Base-by-base conservation (phyloP, 768 basidiomycete species). In the Rhodotorula diobovata region DNA sequence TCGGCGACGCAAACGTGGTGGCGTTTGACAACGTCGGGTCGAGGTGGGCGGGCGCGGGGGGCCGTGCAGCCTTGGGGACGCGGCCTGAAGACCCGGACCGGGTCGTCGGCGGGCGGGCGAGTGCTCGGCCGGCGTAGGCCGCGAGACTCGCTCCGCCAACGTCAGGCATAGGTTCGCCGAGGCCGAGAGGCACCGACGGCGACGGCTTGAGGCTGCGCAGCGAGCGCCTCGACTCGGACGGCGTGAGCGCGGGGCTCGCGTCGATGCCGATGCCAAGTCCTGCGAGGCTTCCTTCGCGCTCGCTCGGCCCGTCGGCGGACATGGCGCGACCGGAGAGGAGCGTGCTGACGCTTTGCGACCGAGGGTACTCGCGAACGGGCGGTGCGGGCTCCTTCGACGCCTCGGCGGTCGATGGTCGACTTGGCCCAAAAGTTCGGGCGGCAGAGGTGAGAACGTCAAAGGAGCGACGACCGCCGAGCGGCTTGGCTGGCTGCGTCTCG, bases 271-370 rank as follows among this genome's bases (percentile, higher is more conserved):
- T 63, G 2, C 71, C 71, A 12, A 72, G 61, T 0, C 71, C 71
- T 12, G 63, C 59, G 7, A 70, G 61, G 14, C 68, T 61, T 12
- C 67, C 58, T 1, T 74, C 66, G n/a, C 57, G 55, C 56, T 64
- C 63, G n/a, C 58, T 45, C 4, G 16, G 14, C 28, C 48, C 35
- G 0, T 66, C 60, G 28, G 30, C 20, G 41, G 61, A 9, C 48
- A 50, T 56, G 43, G 25, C 54, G 15, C 54, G 59, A 0, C 67
- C 25, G 20, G 58, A 55, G 9, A 54, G 58, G 34, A 73, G 61
- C 21, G 58, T 59, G 61, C 60, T 68, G 64, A 73, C 68, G 54
- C 67, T 68, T 2, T 67, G 67, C 8, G 72, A n/a, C 6, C 72
- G 72, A 9, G 18, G 16, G 25, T 21, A 45, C n/a, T 53, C 15